Base-by-base conservation (phyloP, 192 early-diverging fungal species). In the Coemansia sp. region DNA sequence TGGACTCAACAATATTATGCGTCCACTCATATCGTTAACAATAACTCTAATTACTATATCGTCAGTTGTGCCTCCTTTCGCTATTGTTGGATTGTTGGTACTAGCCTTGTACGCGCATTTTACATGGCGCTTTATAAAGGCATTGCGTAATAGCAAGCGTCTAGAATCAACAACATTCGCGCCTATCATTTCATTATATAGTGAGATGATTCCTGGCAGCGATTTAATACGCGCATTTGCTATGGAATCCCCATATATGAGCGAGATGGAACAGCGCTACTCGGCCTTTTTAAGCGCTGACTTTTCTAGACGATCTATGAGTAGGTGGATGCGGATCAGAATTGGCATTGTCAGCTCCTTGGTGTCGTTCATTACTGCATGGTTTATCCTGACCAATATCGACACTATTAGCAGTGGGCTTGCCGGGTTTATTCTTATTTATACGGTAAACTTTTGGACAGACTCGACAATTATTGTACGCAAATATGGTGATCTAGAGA, bases 141-240 rank as follows among this genome's bases (percentile, higher is more conserved):
- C 87, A 16, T 91, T 90, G 12, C 83, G 93, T 28, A 92, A 95
- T 63, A 62, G 91, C 60, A 94, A 96, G 84, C 85, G 95, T 9
- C 68, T 94, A 16, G 90, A 93, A 71, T 86, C 87, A 2, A 82
- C 84, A 28, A 79, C 85, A 7, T 82, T 84, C 48, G 85, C 83
- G 32, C 90, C 93, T 3, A 85, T 93, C 49, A 83, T 87, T 59
- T 83, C 90, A 32, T 83, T 90, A 67, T 93, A 92, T 62, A 84
- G 83, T 32, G 92, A 97, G 78, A 88, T 89, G 25, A 77, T 91
- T 19, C 76, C 61, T 10, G 91, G 91, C 55, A 77, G 88, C 44
- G 62, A 86, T 3, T 87, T 86, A 1, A 92, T 96, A 41, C 86
- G 94, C 26, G 92, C 93, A 19, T 96, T 87, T 71, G 87, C 86